Evolutionary conservation across 805 yeast species (phyloP).

Genomic region (Suhomyces sp.): DNA sequence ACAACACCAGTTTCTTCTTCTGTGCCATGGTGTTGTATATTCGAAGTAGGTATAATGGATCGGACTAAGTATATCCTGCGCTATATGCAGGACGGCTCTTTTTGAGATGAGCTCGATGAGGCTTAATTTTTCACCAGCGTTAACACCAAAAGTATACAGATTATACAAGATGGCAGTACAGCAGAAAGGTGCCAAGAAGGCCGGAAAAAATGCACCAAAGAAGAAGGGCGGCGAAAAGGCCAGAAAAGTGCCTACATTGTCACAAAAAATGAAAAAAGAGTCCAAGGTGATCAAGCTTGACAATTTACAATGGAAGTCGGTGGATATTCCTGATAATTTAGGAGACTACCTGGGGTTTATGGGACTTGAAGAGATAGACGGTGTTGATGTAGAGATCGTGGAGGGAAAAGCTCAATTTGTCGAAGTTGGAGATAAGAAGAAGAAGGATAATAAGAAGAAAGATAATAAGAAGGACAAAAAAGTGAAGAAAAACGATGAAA

Average conservation of each 20-base stretch:
- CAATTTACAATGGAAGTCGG: conserved; percentile 72
- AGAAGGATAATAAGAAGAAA: conserved; percentile 17
- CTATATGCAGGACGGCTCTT: neutral
- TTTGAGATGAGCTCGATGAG: conserved; percentile 3
- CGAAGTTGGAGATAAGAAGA: conserved; percentile 33
- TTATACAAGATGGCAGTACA: neutral
- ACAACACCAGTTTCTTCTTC: conserved; percentile 20
- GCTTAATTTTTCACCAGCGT: conserved; percentile 1
- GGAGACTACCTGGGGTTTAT: conserved; percentile 89
- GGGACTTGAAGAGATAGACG: conserved; percentile 92
- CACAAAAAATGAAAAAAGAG: conserved; percentile 28
- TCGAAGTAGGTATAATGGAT: no score
- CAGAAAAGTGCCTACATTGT: conserved; percentile 22
- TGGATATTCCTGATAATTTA: conserved; percentile 75
- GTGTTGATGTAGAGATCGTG: conserved; percentile 76
- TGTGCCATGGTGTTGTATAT: conserved; percentile 15
- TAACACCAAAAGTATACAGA: neutral
- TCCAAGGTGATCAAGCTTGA: conserved; percentile 47
- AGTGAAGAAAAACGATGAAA: conserved; percentile 1
- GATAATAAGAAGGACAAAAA: conserved; percentile 7
- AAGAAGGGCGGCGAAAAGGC: conserved; percentile 6
- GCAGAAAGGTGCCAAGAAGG: conserved; percentile 3
- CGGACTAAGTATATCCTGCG: neutral
- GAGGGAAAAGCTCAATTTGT: conserved; percentile 64
- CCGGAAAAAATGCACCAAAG: neutral